phyloP scores from a whole-genome alignment of 768 basidiomycete species.

The Flagelloscypha sp. region DNA sequence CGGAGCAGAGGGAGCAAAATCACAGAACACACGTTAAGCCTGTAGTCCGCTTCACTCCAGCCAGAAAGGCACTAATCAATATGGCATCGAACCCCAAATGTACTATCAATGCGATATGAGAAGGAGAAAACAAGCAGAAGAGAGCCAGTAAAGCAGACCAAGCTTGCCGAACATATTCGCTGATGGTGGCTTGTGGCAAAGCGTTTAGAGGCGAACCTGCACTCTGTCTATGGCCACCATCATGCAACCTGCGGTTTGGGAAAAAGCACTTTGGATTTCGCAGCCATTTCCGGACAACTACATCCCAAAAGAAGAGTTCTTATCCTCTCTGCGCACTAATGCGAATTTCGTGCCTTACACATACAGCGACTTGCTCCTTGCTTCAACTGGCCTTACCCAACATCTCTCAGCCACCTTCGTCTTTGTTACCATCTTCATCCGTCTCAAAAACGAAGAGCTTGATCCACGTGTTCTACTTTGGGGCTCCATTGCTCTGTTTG shows the following conservation, averaged over 20 bases:
- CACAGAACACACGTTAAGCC: conserved; percentile 67
- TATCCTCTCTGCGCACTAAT: conserved; percentile 71
- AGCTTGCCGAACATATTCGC: too few relatives aligned
- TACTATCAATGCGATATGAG: conserved; percentile 27
- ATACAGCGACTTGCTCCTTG: conserved; percentile 63
- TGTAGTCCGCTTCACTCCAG: conserved; percentile 77
- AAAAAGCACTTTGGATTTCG: conserved; percentile 70
- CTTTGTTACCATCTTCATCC: conserved; percentile 75
- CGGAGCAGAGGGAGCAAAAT: background rate
- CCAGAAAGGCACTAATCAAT: conserved; percentile 72
- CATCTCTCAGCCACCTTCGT: conserved; percentile 75
- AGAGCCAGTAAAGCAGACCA: too few relatives aligned
- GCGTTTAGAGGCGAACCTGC: background rate
- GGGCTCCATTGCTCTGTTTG: conserved; percentile 51
- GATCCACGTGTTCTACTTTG: conserved; percentile 66
- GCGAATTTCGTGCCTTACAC: conserved; percentile 77
- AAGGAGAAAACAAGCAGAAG: too few relatives aligned
- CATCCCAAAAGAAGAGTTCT: conserved; percentile 65
- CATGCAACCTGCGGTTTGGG: conserved; percentile 39
- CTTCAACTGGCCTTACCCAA: conserved; percentile 73
- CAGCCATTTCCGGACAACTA: conserved; percentile 80
- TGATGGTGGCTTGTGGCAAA: background rate
- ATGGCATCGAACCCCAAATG: conserved; percentile 73
- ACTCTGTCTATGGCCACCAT: too few relatives aligned
- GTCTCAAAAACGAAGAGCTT: conserved; percentile 52